Base-by-base conservation (phyloP, 2,329 filamentous ascomycete species). In the Verticillium tricorpus region DNA sequence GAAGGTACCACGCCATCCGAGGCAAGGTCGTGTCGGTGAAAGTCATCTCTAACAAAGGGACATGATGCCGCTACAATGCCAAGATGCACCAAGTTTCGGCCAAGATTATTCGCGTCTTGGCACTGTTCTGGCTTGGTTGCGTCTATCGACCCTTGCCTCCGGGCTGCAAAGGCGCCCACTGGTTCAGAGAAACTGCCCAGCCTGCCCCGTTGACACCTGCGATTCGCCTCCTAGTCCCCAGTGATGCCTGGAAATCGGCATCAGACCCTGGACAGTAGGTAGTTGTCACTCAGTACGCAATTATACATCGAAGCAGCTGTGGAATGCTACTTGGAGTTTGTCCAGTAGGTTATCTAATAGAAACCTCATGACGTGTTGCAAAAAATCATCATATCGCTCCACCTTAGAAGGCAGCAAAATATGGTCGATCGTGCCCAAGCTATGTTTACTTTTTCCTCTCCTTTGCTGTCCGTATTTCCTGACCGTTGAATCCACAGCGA, bases 61-160 rank as follows among this genome's bases (percentile, higher is more conserved):
- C 60, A 32, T 54, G 58, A n/a, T 17, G 45, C 45, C 40, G 45
- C 58, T 54, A 22, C 34, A 12, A 15, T 31, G 58, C 58, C 58
- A 59, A 59, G 57, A 32, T 8, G 9, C 14, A 39, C 57, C 57
- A 59, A 61, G 55, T 52, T 11, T 37, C n/a, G n/a, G 55, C 60
- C 60, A 61, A 61, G 60, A 58, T 31, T 37, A 31, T 39, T 31
- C n/a, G 55, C 31, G 60, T 22, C 60, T 61, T 61, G 60, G 60
- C 56, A 61, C 28, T 61, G 19, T 28, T 35, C 37, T n/a, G 28
- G 58, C 31, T 14, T 54, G 45, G 25, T 28, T 17, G 45, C 54
- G 58, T 59, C 58, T 31, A 22, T 35, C 40, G 15, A 3, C 19
- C 6, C 40, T 37, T 40, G 5, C 25, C 37, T 58, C 28, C 15